These are phyloP conservation scores for Musa troglodytarum DNA, from an alignment of 176 grass and related monocot species.

Conservation along the genomic window DNA sequence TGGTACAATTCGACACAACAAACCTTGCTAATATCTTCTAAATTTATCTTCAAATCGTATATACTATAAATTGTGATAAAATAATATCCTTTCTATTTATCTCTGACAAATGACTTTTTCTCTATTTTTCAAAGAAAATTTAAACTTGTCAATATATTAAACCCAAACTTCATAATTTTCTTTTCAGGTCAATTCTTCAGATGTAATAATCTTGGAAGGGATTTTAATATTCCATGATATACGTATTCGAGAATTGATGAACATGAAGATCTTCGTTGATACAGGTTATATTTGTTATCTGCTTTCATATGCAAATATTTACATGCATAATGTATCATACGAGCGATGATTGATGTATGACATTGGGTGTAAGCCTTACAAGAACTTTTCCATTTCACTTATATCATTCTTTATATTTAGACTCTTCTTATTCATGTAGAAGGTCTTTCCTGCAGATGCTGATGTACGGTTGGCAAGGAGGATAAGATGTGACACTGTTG, in stretches of 20 bases:
- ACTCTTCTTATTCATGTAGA: conserved; percentile 9
- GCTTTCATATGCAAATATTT: neutral
- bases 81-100: neutral
- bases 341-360: neutral
- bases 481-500: conserved; percentile 84
- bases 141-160: neutral
- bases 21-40: neutral
- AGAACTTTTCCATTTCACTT: conserved; percentile 4
- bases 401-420: conserved; percentile 17
- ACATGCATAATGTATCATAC: neutral
- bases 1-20: too few species aligned
- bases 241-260: conserved; percentile 73
- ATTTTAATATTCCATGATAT: conserved; percentile 93
- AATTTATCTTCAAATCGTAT: neutral
- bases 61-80: neutral
- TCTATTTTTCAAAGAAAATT: neutral
- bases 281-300: conserved; percentile 46
- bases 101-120: neutral
- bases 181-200: conserved; percentile 94
- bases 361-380: neutral
- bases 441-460: conserved; percentile 51
- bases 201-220: conserved; percentile 94
- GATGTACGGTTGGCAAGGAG: conserved; percentile 80
- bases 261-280: conserved; percentile 96
- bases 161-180: neutral